Evolutionary conservation across 1,284 basidiomycete genomes (phyloP).

Genomic region (Lignosus rhinocerotis): DNA sequence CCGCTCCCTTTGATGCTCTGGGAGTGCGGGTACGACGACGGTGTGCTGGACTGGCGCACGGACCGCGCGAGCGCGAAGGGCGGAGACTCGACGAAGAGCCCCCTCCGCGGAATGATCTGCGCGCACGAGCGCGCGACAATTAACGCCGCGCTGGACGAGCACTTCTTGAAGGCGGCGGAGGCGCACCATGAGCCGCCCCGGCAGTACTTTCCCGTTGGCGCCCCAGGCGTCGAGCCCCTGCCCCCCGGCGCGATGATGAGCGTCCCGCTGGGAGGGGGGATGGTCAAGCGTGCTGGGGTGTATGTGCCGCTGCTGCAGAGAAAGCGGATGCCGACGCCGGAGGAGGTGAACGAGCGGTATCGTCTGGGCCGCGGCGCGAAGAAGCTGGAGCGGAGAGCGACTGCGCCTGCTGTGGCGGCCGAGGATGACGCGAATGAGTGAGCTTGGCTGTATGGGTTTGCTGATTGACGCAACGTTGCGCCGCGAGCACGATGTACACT

Average conservation of each 20-base stretch:
- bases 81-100: slow-evolving; percentile 35
- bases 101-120: slow-evolving; percentile 63
- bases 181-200: slow-evolving; percentile 43
- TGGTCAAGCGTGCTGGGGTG: slow-evolving; percentile 54
- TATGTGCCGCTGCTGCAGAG: slow-evolving; percentile 71
- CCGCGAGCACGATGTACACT: neutral
- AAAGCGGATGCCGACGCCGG: slow-evolving; percentile 68
- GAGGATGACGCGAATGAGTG: slow-evolving; percentile 22
- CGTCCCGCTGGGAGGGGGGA: slow-evolving; percentile 77
- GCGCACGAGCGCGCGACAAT: slow-evolving; percentile 59
- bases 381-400: slow-evolving; percentile 25
- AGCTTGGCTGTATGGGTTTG: neutral
- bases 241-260: slow-evolving; percentile 38
- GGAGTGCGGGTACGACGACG: slow-evolving; percentile 80
- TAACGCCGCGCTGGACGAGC: slow-evolving; percentile 56
- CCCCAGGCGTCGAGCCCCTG: slow-evolving; percentile 20
- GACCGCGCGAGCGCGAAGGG: slow-evolving; percentile 42
- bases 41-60: slow-evolving; percentile 75
- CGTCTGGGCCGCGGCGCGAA: slow-evolving; percentile 59
- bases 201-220: slow-evolving; percentile 38
- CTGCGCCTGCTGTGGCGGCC: neutral
- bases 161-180: slow-evolving; percentile 60
- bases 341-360: slow-evolving; percentile 79
- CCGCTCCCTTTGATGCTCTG: slow-evolving; percentile 91
- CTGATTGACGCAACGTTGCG: neutral